phyloP scores from a whole-genome alignment of 331 rosid genomes.

The Spiraea crenata region DNA sequence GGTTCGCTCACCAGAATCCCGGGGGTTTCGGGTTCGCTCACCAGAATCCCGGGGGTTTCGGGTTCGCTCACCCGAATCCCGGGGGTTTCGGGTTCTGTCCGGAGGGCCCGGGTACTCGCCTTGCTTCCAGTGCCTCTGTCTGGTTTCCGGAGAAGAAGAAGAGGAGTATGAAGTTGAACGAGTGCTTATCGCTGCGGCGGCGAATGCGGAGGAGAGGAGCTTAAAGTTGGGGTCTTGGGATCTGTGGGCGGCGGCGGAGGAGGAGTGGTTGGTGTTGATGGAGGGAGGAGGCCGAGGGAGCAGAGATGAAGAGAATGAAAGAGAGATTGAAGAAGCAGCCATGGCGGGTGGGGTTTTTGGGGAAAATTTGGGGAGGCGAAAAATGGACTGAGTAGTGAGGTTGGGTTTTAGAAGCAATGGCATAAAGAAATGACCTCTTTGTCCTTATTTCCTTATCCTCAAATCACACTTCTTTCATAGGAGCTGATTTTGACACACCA shows the following conservation, averaged over 20 bases:
- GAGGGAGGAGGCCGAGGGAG: slow-evolving; percentile 39
- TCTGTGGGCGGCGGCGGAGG: slow-evolving; percentile 7
- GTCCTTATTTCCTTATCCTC: slow-evolving; percentile 8
- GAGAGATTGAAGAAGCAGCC: slow-evolving; percentile 55
- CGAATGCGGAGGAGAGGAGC: slow-evolving; percentile 34
- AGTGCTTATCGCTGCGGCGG: slow-evolving; percentile 29
- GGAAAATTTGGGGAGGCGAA: not conserved
- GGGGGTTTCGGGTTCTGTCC: too few relatives aligned
- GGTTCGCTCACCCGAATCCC: too few relatives aligned
- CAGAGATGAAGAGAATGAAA: slow-evolving; percentile 69
- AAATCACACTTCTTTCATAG: not conserved
- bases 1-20: too few relatives aligned
- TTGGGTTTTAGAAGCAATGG: not conserved
- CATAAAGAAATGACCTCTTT: not conserved
- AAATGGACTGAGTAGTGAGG: not conserved
- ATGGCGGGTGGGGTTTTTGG: not conserved
- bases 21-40: too few relatives aligned
- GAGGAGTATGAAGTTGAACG: slow-evolving; percentile 33
- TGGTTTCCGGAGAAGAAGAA: not conserved
- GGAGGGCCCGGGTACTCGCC: too few relatives aligned
- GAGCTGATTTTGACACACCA: too few relatives aligned
- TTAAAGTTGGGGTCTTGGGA: slow-evolving; percentile 32
- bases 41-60: too few relatives aligned
- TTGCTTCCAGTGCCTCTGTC: too few relatives aligned
- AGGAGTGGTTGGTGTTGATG: slow-evolving; percentile 1